Evolutionary conservation across 1,284 basidiomycete species (phyloP), one percentile per base, ranked within the genome.

Genomic region (Papiliotrema fonsecae): DNA sequence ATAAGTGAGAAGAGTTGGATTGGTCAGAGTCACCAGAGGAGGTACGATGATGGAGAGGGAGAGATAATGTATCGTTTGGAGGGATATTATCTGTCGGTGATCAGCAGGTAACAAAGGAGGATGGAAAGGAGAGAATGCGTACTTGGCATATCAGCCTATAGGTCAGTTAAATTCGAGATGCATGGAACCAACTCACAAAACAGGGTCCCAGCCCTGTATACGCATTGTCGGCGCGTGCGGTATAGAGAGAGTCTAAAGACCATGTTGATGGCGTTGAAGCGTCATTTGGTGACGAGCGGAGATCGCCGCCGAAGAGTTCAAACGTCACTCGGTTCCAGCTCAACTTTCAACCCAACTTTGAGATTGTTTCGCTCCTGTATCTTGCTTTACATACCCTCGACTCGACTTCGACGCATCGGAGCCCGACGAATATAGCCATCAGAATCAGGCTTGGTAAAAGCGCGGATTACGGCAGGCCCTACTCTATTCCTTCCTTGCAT

Each of bases 21-120:
- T 82, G 1, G 91, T 87, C 64, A 93, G 85, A 13, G 84, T 50
- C 21, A 97, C 81, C 19, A 93, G 68, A 2, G 88, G 86, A 1
- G 93, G 91, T n/a, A 87, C 76, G 51, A 96, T 76, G 49, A 94
- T 58, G 7, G 86, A 84, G 44, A 97, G 80, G 2, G 86, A 85
- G 45, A 97, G 77, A 73, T 97, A 97, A 75, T 97, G 93, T 25
- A 96, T 73, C 0, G 88, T 83, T 76, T 97, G 94, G 62, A 97
- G 78, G 16, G 88, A 83, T 51, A 96, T 80, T 61, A 97, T 97
- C 87, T 97, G 70, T 22, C 31, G 50, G 42, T 42, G 18, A 77
- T 9, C 85, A 81, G 46, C 90, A 77, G 58, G 93, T 92, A 84
- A 91, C 64, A 24, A 26, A 6, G 30, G 26, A 36, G n/a, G 7